Percentiles rank a stretch among this genome's conserved stretches.
Conservation (phyloP, 257 asterid species). For the Solanum tacnaense region DNA sequence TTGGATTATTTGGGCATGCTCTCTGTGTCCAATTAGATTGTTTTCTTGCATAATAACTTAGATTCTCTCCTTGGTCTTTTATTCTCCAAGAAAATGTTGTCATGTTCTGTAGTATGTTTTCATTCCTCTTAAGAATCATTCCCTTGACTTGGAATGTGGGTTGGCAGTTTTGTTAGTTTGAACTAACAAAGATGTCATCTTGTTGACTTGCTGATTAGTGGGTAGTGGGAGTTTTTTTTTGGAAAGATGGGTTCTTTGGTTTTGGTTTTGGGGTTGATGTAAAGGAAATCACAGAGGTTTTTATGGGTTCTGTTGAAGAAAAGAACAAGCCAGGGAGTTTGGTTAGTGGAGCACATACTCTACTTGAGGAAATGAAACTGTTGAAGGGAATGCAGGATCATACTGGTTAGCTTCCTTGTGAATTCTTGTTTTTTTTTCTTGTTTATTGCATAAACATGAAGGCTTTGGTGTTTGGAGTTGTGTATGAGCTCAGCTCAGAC, state of each 20-base stretch:
- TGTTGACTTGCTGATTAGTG: neutral
- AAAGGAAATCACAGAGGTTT: neutral
- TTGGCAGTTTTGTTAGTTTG: neutral
- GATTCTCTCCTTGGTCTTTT: conserved; percentile 30
- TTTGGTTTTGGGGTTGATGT: conserved; percentile 11
- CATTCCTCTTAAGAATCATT: conserved; percentile 4
- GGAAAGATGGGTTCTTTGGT: conserved; percentile 21
- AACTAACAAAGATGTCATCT: conserved; percentile 8
- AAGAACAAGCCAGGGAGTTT: conserved; percentile 44
- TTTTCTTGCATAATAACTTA: conserved; percentile 34
- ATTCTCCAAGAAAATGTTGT: conserved; percentile 13
- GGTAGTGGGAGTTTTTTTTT: neutral
- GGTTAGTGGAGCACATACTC: conserved; percentile 41
- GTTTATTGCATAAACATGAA: neutral
- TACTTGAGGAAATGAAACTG: conserved; percentile 69
- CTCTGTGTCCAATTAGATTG: conserved; percentile 34
- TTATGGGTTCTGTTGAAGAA: conserved; percentile 56
- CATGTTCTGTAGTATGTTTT: neutral
- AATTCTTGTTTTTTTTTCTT: neutral
- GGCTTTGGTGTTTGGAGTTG: neutral
- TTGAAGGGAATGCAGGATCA: conserved; percentile 85
- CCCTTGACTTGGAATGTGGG: neutral
- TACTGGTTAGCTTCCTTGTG: conserved; percentile 30
- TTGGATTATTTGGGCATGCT: conserved; percentile 47
- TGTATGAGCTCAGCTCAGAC: neutral